A percentile compares a stretch with the other conserved stretches of the same genome.
These are phyloP conservation scores for Lenzites betulinus DNA, from an alignment of 768 basidiomycete species.

Conservation along the genomic window DNA sequence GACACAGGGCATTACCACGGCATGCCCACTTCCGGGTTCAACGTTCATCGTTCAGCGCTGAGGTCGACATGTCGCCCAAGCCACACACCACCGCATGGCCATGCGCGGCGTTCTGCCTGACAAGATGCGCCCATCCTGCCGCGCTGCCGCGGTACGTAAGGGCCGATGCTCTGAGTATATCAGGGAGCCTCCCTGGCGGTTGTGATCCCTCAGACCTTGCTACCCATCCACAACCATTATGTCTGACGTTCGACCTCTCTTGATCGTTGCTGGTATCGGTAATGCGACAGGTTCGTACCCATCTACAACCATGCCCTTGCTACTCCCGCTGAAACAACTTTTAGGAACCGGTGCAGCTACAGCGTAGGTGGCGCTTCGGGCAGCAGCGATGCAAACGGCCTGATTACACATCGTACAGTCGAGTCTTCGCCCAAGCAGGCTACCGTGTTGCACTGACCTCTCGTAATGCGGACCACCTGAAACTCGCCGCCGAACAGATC, in stretches of 20 bases:
- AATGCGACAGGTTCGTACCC: constrained; percentile 36
- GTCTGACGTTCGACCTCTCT: constrained; percentile 37
- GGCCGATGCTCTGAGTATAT: too few species aligned
- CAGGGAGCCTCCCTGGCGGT: too few species aligned
- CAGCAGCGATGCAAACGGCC: neutral
- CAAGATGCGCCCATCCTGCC: too few species aligned
- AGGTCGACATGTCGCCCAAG: too few species aligned
- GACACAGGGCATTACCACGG: too few species aligned
- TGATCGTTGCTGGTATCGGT: constrained; percentile 45
- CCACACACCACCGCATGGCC: too few species aligned
- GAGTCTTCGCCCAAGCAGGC: constrained; percentile 40
- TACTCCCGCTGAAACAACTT: neutral
- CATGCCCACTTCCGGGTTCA: too few species aligned
- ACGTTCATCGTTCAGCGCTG: too few species aligned
- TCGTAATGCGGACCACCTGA: constrained; percentile 35
- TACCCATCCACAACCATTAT: too few species aligned
- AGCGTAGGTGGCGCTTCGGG: constrained; percentile 35
- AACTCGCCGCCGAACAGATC: constrained; percentile 37
- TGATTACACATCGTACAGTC: constrained; percentile 25
- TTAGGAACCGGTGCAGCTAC: constrained; percentile 38
- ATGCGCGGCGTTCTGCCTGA: too few species aligned
- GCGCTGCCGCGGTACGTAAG: too few species aligned
- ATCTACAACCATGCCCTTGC: neutral
- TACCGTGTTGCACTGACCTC: constrained; percentile 45
- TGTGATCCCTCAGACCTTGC: too few species aligned